These are phyloP conservation scores for Pelargonium cotyledonis DNA, from an alignment of 441 rosid genomes.

Conservation along the genomic window DNA sequence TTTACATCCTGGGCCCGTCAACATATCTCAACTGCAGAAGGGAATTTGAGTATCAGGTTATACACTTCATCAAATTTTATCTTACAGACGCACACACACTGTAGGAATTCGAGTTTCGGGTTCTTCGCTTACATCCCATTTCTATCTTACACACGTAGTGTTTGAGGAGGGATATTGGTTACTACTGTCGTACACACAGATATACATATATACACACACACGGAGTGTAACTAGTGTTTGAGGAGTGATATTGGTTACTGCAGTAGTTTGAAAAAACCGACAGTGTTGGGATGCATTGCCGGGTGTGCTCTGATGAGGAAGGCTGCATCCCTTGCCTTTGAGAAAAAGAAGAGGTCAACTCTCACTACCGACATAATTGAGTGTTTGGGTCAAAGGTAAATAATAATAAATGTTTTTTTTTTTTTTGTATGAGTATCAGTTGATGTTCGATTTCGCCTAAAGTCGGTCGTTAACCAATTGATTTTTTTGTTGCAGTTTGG, in stretches of 20 bases:
- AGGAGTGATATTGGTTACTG: constrained; percentile 6
- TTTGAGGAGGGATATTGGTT: too few species aligned
- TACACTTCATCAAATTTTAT: neutral
- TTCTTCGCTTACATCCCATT: neutral
- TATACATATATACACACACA: too few species aligned
- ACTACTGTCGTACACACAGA: too few species aligned
- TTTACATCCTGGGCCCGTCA: constrained; percentile 79
- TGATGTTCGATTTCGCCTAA: neutral
- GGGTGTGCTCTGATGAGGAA: constrained; percentile 75
- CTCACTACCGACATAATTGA: constrained; percentile 76
- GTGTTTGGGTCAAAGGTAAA: constrained; percentile 66
- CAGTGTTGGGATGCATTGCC: constrained; percentile 73
- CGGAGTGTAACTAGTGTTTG: neutral
- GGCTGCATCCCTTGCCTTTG: constrained; percentile 74
- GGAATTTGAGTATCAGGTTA: constrained; percentile 38
- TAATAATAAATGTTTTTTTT: neutral
- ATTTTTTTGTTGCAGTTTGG: constrained; percentile 48
- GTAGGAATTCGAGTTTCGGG: too few species aligned
- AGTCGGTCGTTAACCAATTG: neutral
- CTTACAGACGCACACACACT: neutral
- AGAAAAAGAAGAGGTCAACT: constrained; percentile 62
- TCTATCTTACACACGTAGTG: neutral
- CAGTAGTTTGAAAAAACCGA: constrained; percentile 46
- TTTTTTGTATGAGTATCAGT: neutral
- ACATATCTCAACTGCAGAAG: constrained; percentile 27